These are phyloP conservation scores for Daphne laureola DNA, from an alignment of 441 rosid genomes.

Conservation along the genomic window DNA sequence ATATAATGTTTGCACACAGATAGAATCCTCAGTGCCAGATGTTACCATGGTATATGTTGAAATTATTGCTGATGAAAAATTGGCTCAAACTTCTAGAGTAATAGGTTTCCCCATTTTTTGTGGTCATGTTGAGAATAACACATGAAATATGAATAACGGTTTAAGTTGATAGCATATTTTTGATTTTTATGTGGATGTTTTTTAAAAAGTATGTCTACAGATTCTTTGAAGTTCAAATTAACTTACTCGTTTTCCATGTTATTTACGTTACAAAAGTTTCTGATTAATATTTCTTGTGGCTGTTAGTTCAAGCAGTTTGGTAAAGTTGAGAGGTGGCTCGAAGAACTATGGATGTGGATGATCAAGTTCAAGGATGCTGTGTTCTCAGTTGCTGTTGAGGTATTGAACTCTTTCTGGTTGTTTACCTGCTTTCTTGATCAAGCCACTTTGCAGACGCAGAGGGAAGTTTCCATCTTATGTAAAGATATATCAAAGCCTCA, in stretches of 20 bases:
- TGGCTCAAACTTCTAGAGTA: no score
- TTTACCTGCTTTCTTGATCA: conserved; percentile 4
- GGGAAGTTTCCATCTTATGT: background rate
- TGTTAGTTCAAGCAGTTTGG: conserved; percentile 56
- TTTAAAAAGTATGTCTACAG: background rate
- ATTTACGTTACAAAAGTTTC: background rate
- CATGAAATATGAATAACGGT: no score
- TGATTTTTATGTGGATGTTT: no score
- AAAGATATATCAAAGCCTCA: no score
- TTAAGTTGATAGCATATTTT: no score
- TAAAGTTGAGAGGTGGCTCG: conserved; percentile 75
- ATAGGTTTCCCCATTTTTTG: no score
- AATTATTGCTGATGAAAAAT: no score
- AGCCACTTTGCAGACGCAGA: no score
- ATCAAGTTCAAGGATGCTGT: conserved; percentile 75
- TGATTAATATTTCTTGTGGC: background rate
- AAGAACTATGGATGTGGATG: conserved; percentile 90
- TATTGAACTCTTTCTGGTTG: conserved; percentile 14
- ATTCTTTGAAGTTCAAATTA: background rate
- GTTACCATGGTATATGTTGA: no score
- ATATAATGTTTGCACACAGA: no score
- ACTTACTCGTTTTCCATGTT: background rate
- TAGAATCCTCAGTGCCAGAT: no score
- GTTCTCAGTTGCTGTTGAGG: conserved; percentile 67
- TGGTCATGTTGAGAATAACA: no score